phyloP scores from a whole-genome alignment of 441 rosid genomes.

The Adansonia grandidieri region DNA sequence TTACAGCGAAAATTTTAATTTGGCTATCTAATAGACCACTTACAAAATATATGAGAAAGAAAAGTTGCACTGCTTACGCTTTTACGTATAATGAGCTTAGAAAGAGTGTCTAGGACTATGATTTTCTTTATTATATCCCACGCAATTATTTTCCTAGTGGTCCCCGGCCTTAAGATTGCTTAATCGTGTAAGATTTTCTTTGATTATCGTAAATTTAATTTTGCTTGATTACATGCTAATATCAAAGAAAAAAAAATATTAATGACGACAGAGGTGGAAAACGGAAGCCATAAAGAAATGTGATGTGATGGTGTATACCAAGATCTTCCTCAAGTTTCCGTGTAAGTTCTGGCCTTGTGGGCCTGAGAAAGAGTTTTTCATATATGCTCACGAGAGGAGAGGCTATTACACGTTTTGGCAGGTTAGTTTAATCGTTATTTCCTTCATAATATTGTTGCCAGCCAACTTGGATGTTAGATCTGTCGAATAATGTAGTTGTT shows the following conservation, averaged over 20 bases:
- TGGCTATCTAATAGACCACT: background rate
- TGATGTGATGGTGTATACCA: constrained; percentile 95
- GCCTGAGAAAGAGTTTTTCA: constrained; percentile 91
- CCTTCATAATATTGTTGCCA: constrained; percentile 13
- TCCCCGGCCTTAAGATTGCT: constrained; percentile 3
- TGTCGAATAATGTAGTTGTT: constrained; percentile 5
- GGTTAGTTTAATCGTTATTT: constrained; percentile 49
- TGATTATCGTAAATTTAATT: constrained; percentile 21
- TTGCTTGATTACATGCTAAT: constrained; percentile 25
- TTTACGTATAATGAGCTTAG: background rate
- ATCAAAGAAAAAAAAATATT: constrained; percentile 9
- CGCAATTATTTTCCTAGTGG: background rate
- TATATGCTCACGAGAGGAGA: constrained; percentile 93
- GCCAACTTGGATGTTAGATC: constrained; percentile 21
- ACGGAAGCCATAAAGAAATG: constrained; percentile 83
- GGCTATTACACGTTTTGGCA: constrained; percentile 99
- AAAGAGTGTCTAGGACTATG: background rate
- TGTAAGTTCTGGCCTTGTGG: constrained; percentile 83
- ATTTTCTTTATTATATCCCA: background rate
- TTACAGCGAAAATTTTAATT: background rate
- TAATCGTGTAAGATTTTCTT: background rate
- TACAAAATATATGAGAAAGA: background rate
- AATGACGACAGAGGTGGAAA: constrained; percentile 84
- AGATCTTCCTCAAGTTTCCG: constrained; percentile 94
- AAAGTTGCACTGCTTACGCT: background rate